Evolutionary conservation across 2,329 filamentous ascomycete genomes (phyloP).

Genomic region (Paracamarosporium sp.): DNA sequence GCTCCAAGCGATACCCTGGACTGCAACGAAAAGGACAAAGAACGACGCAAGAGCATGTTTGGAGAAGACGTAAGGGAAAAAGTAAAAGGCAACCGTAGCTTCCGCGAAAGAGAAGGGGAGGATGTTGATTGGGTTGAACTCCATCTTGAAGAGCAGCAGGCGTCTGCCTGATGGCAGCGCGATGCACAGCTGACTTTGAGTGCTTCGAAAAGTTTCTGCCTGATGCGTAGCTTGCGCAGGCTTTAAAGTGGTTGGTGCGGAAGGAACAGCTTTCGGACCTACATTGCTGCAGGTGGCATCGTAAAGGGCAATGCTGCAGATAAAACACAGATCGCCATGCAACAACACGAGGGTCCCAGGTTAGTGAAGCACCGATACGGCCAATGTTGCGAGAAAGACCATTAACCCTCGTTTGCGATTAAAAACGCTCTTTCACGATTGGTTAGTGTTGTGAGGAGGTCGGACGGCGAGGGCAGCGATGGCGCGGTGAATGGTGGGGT

Average conservation of each 20-base stretch:
- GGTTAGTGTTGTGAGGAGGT: neutral
- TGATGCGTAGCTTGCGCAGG: neutral
- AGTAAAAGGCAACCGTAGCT: conserved; percentile 22
- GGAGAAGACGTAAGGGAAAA: conserved; percentile 26
- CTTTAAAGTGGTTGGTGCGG: neutral
- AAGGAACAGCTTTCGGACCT: no score
- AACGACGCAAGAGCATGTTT: conserved; percentile 18
- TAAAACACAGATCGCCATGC: neutral
- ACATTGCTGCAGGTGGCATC: no score
- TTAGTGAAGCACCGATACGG: neutral
- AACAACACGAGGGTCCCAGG: neutral
- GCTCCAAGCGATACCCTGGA: conserved; percentile 24
- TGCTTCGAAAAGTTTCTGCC: neutral
- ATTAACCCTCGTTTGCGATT: neutral
- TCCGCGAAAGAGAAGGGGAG: conserved; percentile 26
- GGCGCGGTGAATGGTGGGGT: neutral
- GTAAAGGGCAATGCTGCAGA: neutral
- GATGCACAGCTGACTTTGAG: neutral
- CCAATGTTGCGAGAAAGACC: neutral
- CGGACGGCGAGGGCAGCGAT: neutral
- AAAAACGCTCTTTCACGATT: neutral
- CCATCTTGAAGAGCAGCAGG: conserved; percentile 13
- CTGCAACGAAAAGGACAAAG: conserved; percentile 22
- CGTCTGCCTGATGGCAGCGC: neutral
- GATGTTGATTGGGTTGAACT: conserved; percentile 21